These are phyloP conservation scores for Posidonia australis DNA, from an alignment of 106 monocot genomes.

Conservation along the genomic window DNA sequence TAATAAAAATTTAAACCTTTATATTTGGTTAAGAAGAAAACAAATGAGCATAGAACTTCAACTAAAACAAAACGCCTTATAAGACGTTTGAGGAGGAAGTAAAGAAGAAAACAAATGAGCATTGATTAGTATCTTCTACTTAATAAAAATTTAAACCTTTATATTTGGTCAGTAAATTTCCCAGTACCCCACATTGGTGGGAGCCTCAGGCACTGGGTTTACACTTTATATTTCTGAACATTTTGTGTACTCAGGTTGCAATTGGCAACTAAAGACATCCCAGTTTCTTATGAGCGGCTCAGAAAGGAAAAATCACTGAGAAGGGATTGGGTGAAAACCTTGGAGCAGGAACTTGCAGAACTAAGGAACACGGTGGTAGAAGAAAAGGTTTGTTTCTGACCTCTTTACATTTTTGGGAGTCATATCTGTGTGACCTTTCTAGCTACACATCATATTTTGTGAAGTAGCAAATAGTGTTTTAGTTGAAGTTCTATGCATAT, in stretches of 20 bases:
- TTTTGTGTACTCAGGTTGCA: slow-evolving; percentile 38
- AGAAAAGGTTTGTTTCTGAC: slow-evolving; percentile 31
- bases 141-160: slow-evolving; percentile 1
- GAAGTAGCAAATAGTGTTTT: neutral
- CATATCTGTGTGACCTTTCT: neutral
- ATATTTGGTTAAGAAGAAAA: no score
- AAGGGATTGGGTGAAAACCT: slow-evolving; percentile 24
- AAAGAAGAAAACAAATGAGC: slow-evolving; percentile 36
- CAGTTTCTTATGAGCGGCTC: slow-evolving; percentile 20
- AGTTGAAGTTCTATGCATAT: neutral
- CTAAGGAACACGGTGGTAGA: slow-evolving; percentile 11
- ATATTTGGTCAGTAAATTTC: no score
- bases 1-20: slow-evolving; percentile 1
- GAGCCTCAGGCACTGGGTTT: no score
- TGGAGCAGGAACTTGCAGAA: slow-evolving; percentile 39
- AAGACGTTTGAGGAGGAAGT: slow-evolving; percentile 47
- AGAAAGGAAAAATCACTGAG: slow-evolving; percentile 21
- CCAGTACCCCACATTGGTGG: no score
- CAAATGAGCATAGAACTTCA: no score
- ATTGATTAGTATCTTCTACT: slow-evolving; percentile 41
- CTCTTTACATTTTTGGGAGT: neutral
- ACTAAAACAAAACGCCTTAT: no score
- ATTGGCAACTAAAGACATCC: slow-evolving; percentile 44
- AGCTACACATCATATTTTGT: neutral
- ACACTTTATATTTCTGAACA: no score